Evolutionary conservation across 768 basidiomycete genomes (phyloP).

Genomic region (Mycena pura): DNA sequence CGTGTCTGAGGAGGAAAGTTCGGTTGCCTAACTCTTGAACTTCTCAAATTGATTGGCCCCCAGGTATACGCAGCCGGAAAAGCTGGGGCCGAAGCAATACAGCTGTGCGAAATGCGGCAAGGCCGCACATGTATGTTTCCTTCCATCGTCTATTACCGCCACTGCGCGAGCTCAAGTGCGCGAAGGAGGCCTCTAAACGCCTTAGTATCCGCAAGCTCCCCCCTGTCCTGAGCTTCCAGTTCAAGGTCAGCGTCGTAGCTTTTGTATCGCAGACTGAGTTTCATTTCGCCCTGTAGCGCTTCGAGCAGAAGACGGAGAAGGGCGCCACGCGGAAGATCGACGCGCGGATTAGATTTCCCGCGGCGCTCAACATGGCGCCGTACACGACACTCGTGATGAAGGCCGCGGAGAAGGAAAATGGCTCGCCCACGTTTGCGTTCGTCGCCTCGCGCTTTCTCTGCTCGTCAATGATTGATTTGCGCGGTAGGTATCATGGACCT

Average conservation of each 20-base stretch:
- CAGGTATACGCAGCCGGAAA: conserved; percentile 89
- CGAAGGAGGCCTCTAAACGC: conserved; percentile 81
- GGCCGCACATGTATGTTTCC: conserved; percentile 59
- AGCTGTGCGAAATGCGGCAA: conserved; percentile 84
- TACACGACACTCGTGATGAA: conserved; percentile 75
- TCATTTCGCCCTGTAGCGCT: conserved; percentile 63
- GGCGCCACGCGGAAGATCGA: conserved; percentile 86
- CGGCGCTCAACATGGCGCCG: conserved; percentile 85
- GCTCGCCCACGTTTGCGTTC: conserved; percentile 34
- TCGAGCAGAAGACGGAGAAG: conserved; percentile 84
- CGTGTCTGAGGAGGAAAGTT: conserved; percentile 73
- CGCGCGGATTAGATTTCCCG: conserved; percentile 80
- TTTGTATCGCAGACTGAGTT: not conserved
- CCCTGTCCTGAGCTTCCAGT: conserved; percentile 90
- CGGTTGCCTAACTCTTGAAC: not conserved
- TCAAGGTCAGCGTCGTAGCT: conserved; percentile 77
- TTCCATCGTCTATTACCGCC: not conserved
- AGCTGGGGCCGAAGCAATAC: conserved; percentile 82
- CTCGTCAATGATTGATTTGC: not conserved
- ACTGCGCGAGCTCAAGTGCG: conserved; percentile 2
- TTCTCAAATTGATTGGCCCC: conserved; percentile 9
- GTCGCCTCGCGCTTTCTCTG: conserved; percentile 14
- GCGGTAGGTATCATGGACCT: conserved; percentile 56
- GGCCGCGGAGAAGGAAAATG: conserved; percentile 52
- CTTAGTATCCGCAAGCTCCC: conserved; percentile 87